phyloP scores from a whole-genome alignment of 441 rosid species.

The Populus hybrid region DNA sequence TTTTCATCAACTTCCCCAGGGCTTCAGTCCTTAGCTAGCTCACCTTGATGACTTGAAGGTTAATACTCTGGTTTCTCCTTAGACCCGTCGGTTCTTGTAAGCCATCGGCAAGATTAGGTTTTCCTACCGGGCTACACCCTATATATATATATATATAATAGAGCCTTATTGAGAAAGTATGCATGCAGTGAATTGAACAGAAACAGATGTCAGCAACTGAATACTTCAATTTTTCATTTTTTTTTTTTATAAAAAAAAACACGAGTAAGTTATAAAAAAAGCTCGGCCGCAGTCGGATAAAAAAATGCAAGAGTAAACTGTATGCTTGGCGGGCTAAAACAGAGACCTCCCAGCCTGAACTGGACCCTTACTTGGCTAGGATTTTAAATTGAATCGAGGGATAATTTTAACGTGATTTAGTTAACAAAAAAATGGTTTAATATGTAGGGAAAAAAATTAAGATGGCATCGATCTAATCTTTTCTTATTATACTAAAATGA shows the following conservation, averaged over 20 bases:
- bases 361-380: too few species aligned
- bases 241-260: too few species aligned
- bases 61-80: background rate
- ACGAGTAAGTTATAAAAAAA: background rate
- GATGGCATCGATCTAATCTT: too few species aligned
- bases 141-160: too few species aligned
- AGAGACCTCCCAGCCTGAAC: too few species aligned
- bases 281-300: background rate
- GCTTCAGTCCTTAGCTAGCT: background rate
- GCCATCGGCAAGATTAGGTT: background rate
- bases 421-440: too few species aligned
- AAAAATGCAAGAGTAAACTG: too few species aligned
- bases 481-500: too few species aligned
- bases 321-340: too few species aligned
- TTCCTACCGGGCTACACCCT: background rate
- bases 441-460: too few species aligned
- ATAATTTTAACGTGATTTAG: too few species aligned
- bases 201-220: background rate
- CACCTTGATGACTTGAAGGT: background rate
- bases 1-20: background rate
- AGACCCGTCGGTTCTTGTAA: background rate
- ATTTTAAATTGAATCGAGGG: too few species aligned
- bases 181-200: background rate
- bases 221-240: background rate
- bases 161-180: background rate